These are phyloP conservation scores for Colletotrichum tropicicola DNA, from an alignment of 2,329 filamentous ascomycete genomes.

Conservation along the genomic window DNA sequence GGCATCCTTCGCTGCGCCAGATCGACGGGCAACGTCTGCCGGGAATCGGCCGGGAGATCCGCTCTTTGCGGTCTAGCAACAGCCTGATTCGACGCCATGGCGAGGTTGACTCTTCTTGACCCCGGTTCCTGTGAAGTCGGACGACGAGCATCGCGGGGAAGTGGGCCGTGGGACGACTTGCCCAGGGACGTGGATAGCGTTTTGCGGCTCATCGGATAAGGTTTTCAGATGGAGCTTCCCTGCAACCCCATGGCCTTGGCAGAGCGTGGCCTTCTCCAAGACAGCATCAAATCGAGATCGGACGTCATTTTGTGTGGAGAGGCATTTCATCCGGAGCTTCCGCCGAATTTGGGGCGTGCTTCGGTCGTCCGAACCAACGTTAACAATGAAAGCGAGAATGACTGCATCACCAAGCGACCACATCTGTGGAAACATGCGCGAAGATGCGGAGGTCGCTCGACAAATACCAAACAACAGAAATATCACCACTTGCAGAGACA, in stretches of 20 bases:
- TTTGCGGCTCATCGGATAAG: constrained; percentile 14
- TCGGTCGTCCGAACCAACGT: background rate
- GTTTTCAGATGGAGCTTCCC: constrained; percentile 13
- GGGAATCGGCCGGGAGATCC: too few species aligned
- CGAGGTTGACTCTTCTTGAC: too few species aligned
- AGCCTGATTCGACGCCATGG: background rate
- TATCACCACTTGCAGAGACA: too few species aligned
- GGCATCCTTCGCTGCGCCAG: too few species aligned
- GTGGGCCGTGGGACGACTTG: background rate
- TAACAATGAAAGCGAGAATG: background rate
- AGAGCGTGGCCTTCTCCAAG: background rate
- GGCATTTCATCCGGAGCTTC: background rate
- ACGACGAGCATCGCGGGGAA: background rate
- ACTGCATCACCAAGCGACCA: background rate
- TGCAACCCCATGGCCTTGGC: constrained; percentile 5
- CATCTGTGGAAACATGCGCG: too few species aligned
- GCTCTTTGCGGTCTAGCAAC: too few species aligned
- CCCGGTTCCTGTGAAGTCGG: background rate
- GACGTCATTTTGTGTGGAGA: background rate
- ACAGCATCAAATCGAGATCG: background rate
- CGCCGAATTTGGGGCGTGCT: background rate
- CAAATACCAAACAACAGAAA: too few species aligned
- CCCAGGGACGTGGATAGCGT: background rate
- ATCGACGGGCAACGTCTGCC: too few species aligned
- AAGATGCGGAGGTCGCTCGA: too few species aligned